These are phyloP conservation scores for Helminthosporium solani DNA, from an alignment of 2,329 filamentous ascomycete genomes.

Conservation along the genomic window DNA sequence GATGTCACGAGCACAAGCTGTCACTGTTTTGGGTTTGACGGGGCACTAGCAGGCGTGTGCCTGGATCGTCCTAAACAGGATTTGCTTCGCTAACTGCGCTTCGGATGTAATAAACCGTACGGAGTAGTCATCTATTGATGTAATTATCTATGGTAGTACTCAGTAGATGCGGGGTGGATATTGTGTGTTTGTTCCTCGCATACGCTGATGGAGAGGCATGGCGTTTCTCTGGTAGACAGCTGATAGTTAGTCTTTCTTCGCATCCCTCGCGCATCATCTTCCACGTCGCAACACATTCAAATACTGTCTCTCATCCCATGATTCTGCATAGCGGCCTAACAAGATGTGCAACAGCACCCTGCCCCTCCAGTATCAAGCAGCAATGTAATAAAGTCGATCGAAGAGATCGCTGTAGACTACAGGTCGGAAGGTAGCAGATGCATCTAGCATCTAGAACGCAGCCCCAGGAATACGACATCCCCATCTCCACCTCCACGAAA, in stretches of 20 bases:
- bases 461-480: background rate
- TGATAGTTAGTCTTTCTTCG: no score
- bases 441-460: background rate
- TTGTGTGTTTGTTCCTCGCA: no score
- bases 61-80: background rate
- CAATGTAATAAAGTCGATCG: background rate
- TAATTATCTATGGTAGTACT: no score
- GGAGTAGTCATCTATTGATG: no score
- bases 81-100: background rate
- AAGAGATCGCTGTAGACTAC: background rate
- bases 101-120: background rate
- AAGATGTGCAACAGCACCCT: background rate
- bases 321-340: background rate
- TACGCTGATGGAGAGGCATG: no score
- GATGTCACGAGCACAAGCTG: background rate
- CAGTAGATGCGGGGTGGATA: no score
- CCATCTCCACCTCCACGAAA: background rate
- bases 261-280: no score
- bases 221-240: no score
- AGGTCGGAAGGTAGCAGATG: background rate
- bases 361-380: background rate
- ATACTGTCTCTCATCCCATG: background rate
- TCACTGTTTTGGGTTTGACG: background rate
- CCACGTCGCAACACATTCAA: no score
- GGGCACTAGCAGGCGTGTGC: background rate